phyloP scores from a whole-genome alignment of 306 rosid species.

The Astragalus membranaceus region DNA sequence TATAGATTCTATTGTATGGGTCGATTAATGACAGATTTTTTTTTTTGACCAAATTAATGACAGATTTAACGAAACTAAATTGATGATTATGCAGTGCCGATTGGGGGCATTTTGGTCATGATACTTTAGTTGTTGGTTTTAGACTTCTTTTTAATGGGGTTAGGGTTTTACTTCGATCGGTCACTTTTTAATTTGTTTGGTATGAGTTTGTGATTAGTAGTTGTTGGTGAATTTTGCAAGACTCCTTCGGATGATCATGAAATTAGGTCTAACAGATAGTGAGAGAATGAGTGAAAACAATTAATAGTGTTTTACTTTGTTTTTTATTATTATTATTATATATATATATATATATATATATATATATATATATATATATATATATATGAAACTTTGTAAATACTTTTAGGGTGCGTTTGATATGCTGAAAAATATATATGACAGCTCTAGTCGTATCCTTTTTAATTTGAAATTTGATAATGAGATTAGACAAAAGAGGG shows the following conservation, averaged over 20 bases:
- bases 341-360: too few species aligned
- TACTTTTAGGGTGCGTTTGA: too few species aligned
- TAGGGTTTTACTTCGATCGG: constrained; percentile 27
- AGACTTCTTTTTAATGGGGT: neutral
- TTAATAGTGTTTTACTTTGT: neutral
- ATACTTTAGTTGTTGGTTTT: neutral
- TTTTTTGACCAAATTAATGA: too few species aligned
- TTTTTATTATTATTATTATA: neutral
- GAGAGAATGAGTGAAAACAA: constrained; percentile 1
- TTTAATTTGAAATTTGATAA: too few species aligned
- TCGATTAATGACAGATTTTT: too few species aligned
- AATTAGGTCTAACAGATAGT: constrained; percentile 34
- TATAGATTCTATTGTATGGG: neutral
- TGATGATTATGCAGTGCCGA: neutral
- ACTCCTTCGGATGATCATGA: constrained; percentile 27
- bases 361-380: too few species aligned
- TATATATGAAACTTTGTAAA: too few species aligned
- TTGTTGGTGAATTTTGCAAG: constrained; percentile 25
- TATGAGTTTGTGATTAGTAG: constrained; percentile 28
- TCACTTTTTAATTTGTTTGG: constrained; percentile 13
- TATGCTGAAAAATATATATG: too few species aligned
- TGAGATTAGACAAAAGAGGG: too few species aligned
- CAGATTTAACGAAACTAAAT: neutral
- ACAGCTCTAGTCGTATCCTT: too few species aligned
- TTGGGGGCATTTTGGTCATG: neutral